A percentile compares a stretch with the other conserved stretches of the same genome.
phyloP scores from a whole-genome alignment of 1,139 yeast species.

The Kluyveromyces marxianus region DNA sequence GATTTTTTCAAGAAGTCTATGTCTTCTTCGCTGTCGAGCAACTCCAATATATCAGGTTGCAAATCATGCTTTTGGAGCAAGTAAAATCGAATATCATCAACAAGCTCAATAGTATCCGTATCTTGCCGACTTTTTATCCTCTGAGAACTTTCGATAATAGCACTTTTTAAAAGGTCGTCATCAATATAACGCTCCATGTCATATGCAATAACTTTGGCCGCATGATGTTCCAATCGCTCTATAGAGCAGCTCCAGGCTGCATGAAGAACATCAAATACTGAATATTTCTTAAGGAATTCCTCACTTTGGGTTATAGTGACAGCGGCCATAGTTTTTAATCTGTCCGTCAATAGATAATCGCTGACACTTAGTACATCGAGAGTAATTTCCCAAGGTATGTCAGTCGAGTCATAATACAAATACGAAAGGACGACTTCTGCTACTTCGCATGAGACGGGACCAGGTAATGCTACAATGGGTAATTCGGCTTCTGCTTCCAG shows the following conservation, averaged over 20 bases:
- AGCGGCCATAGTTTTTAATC: slow-evolving; percentile 60
- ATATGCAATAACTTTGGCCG: slow-evolving; percentile 51
- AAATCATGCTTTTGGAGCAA: slow-evolving; percentile 33
- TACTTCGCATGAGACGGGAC: slow-evolving; percentile 32
- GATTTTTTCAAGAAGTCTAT: slow-evolving; percentile 9
- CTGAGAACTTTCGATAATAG: slow-evolving; percentile 44
- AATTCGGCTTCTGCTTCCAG: slow-evolving; percentile 29
- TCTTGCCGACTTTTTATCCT: slow-evolving; percentile 57
- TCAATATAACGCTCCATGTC: slow-evolving; percentile 37
- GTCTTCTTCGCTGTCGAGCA: slow-evolving; percentile 14
- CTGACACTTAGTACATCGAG: slow-evolving; percentile 54
- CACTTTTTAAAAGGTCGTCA: slow-evolving; percentile 33
- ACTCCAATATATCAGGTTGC: slow-evolving; percentile 29
- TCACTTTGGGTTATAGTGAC: slow-evolving; percentile 43
- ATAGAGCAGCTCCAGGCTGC: slow-evolving; percentile 64
- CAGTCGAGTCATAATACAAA: slow-evolving; percentile 54
- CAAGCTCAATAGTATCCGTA: slow-evolving; percentile 70
- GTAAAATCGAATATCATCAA: slow-evolving; percentile 70
- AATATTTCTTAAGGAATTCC: slow-evolving; percentile 25
- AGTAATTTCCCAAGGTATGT: slow-evolving; percentile 43
- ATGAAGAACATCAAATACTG: slow-evolving; percentile 50
- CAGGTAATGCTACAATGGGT: slow-evolving; percentile 36
- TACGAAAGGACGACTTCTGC: slow-evolving; percentile 50
- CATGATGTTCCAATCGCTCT: slow-evolving; percentile 57
- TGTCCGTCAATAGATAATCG: slow-evolving; percentile 53